These are phyloP conservation scores for Colletotrichum sublineola DNA, from an alignment of 2,329 filamentous ascomycete genomes.

Conservation along the genomic window DNA sequence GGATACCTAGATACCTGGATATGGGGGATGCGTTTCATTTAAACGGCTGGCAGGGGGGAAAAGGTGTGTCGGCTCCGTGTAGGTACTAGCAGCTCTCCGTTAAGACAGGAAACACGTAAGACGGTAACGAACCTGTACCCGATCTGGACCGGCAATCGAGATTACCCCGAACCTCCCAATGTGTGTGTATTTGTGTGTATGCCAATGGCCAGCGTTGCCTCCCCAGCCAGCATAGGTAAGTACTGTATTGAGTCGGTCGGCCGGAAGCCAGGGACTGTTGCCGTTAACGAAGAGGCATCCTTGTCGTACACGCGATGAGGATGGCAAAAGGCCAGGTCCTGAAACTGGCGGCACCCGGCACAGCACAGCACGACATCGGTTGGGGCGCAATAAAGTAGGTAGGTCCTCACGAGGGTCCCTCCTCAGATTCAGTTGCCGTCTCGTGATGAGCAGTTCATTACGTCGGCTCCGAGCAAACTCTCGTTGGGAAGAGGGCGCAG, in stretches of 20 bases:
- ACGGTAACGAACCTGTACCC: constrained; percentile 13
- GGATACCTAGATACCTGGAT: constrained; percentile 11
- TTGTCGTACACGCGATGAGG: constrained; percentile 26
- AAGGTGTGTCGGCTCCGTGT: constrained; percentile 32
- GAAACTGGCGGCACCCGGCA: constrained; percentile 34
- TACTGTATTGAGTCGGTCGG: constrained; percentile 7
- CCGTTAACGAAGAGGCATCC: constrained; percentile 29
- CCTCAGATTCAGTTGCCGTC: constrained; percentile 31
- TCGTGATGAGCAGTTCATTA: constrained; percentile 15
- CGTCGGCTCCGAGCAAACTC: constrained; percentile 37
- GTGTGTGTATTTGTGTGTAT: neutral
- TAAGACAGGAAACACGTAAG: constrained; percentile 11
- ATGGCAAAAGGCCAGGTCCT: constrained; percentile 25
- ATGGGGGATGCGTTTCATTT: constrained; percentile 30
- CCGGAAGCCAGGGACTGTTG: constrained; percentile 27
- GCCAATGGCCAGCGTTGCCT: constrained; percentile 14
- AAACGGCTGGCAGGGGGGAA: constrained; percentile 11
- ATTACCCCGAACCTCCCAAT: constrained; percentile 21
- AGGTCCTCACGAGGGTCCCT: constrained; percentile 24
- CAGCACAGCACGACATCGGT: constrained; percentile 34
- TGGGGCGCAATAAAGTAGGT: constrained; percentile 30
- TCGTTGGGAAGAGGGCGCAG: constrained; percentile 5
- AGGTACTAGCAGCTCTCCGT: constrained; percentile 4
- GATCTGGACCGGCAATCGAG: constrained; percentile 35
- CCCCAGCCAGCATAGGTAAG: constrained; percentile 1